Percentiles rank a stretch among this genome's conserved stretches.
Conservation (phyloP, 116 monocot species). For the Dioscorea cayenensis region DNA sequence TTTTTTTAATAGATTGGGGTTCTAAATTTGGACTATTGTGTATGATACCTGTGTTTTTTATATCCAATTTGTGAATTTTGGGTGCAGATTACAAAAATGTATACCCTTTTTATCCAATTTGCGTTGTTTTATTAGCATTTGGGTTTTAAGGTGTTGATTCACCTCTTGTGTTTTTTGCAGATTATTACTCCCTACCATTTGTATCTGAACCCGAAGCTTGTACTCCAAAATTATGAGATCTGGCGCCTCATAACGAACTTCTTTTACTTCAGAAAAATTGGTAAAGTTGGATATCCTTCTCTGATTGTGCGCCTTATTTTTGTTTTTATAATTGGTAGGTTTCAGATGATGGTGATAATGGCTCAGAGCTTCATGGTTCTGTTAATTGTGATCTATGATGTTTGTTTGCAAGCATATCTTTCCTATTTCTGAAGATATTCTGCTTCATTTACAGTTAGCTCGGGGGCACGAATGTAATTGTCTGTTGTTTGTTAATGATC, state of each 20-base stretch:
- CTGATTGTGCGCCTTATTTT: not conserved
- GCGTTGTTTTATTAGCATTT: not conserved
- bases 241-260: constrained; percentile 98
- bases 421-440: too few relatives aligned
- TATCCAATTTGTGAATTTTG: not conserved
- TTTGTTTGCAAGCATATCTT: too few relatives aligned
- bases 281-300: constrained; percentile 28
- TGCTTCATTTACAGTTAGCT: too few relatives aligned
- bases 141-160: not conserved
- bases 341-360: not conserved
- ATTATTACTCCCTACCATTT: constrained; percentile 87
- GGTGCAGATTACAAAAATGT: not conserved
- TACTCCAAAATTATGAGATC: constrained; percentile 73
- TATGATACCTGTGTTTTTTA: not conserved
- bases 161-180: constrained; percentile 22
- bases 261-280: constrained; percentile 94
- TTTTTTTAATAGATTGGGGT: not conserved
- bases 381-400: too few relatives aligned
- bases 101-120: not conserved
- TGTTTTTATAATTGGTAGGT: not conserved
- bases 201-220: constrained; percentile 83
- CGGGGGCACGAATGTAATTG: too few relatives aligned
- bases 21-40: not conserved
- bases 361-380: not conserved
- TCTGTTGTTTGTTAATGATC: too few relatives aligned